Conservation (phyloP, 2,329 filamentous ascomycete genomes). For the Aspergillus texensis region DNA sequence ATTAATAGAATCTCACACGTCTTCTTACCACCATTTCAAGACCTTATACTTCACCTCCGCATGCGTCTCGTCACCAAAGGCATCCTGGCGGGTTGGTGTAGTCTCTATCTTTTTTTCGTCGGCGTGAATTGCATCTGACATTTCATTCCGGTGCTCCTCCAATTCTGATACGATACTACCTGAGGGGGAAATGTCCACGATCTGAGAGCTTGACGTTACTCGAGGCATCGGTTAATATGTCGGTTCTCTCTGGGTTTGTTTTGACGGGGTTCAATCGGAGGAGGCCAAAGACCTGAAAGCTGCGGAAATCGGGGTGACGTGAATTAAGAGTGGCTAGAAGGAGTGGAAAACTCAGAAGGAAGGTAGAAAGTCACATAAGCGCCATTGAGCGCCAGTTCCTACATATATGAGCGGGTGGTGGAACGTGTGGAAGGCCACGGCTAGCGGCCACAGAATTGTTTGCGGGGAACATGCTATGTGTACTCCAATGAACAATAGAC, state of each 20-base stretch:
- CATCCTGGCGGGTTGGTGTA: conserved; percentile 20
- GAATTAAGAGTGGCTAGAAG: background rate
- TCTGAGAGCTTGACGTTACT: background rate
- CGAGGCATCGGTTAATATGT: background rate
- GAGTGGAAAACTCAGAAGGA: accelerated
- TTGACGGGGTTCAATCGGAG: background rate
- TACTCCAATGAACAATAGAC: background rate
- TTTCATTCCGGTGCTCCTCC: background rate
- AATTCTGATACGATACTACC: background rate
- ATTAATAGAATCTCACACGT: no score
- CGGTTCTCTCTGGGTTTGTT: background rate
- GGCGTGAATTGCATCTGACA: background rate
- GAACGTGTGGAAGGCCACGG: background rate
- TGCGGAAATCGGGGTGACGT: background rate
- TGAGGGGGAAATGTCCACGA: background rate
- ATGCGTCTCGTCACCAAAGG: conserved; percentile 37
- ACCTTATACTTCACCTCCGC: conserved; percentile 52
- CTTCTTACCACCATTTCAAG: conserved; percentile 44
- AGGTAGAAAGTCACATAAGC: background rate
- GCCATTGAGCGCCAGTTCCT: background rate
- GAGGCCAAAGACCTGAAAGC: background rate
- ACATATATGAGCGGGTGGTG: background rate
- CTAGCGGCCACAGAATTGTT: background rate
- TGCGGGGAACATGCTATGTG: background rate
- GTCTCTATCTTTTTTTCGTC: background rate